phyloP scores from a whole-genome alignment of 1,139 yeast species.

The Pichia sp. region DNA sequence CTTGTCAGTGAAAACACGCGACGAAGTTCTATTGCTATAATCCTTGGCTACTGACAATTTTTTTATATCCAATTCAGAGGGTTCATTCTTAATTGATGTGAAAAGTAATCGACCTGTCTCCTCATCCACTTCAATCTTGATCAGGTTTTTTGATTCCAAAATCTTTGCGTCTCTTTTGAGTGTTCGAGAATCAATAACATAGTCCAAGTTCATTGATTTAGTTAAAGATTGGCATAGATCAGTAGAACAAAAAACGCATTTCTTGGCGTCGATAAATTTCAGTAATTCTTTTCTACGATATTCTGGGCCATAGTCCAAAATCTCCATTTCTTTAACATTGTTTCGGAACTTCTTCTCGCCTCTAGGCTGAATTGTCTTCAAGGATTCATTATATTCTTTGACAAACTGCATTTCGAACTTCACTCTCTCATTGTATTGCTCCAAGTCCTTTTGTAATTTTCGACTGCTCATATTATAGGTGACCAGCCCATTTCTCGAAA shows the following conservation, averaged over 20 bases:
- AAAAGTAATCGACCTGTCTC: slow-evolving; percentile 7
- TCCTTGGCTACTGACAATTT: too few relatives aligned
- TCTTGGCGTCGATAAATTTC: slow-evolving; percentile 31
- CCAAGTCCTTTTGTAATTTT: not conserved
- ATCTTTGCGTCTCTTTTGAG: slow-evolving; percentile 34
- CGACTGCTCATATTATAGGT: not conserved
- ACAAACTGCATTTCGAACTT: not conserved
- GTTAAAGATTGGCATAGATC: slow-evolving; percentile 33
- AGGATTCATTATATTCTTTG: not conserved
- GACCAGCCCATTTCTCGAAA: slow-evolving; percentile 3
- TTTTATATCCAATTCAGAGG: slow-evolving; percentile 7
- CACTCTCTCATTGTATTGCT: not conserved
- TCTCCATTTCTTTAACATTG: not conserved
- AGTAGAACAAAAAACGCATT: slow-evolving; percentile 36
- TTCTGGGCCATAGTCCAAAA: slow-evolving; percentile 21
- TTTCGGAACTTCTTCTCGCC: not conserved
- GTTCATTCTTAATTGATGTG: slow-evolving; percentile 13
- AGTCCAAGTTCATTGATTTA: slow-evolving; percentile 28
- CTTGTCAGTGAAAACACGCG: slow-evolving; percentile 5
- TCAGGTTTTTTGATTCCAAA: slow-evolving; percentile 22
- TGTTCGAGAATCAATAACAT: slow-evolving; percentile 41
- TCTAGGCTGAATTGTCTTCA: not conserved
- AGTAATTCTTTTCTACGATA: slow-evolving; percentile 31
- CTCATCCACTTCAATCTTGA: slow-evolving; percentile 1
- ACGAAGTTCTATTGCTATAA: too few relatives aligned